A percentile compares a stretch with the other conserved stretches of the same genome.
Evolutionary conservation across 176 grass and related monocot species (phyloP).

Genomic region (Sorghum bicolor): DNA sequence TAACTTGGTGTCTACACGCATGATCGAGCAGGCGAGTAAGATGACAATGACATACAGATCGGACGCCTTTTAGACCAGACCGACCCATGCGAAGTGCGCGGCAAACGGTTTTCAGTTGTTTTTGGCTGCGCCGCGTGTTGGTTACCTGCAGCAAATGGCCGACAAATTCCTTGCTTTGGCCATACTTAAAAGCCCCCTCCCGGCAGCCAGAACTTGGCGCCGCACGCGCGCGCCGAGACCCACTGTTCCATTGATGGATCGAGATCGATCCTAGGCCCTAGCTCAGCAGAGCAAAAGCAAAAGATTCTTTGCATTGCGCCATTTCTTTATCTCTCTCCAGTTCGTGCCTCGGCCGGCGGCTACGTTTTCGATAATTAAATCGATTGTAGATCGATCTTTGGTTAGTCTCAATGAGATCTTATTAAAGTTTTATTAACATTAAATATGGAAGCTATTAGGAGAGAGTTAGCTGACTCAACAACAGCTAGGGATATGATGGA

Average conservation of each 20-base stretch:
- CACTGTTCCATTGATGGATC: background rate
- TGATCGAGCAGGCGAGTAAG: background rate
- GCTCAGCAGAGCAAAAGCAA: background rate
- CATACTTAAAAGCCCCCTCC: background rate
- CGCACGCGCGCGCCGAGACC: background rate
- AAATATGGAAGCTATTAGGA: no score
- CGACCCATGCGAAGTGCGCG: background rate
- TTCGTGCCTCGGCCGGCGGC: background rate
- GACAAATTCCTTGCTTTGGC: conserved; percentile 14
- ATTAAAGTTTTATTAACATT: no score
- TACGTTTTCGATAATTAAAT: background rate
- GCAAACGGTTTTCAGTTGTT: background rate
- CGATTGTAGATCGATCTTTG: background rate
- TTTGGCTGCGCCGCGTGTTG: background rate
- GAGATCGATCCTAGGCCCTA: no score
- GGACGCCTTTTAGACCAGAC: no score
- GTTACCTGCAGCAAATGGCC: background rate
- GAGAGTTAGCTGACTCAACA: no score
- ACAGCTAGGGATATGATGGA: no score
- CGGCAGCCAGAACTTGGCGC: background rate
- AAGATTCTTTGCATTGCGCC: background rate
- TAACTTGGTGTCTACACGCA: background rate
- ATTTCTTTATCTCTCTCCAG: background rate
- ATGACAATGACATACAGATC: background rate
- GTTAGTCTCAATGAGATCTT: no score